phyloP scores from a whole-genome alignment of 2,329 filamentous ascomycete species.

The Stemphylium vesicarium region DNA sequence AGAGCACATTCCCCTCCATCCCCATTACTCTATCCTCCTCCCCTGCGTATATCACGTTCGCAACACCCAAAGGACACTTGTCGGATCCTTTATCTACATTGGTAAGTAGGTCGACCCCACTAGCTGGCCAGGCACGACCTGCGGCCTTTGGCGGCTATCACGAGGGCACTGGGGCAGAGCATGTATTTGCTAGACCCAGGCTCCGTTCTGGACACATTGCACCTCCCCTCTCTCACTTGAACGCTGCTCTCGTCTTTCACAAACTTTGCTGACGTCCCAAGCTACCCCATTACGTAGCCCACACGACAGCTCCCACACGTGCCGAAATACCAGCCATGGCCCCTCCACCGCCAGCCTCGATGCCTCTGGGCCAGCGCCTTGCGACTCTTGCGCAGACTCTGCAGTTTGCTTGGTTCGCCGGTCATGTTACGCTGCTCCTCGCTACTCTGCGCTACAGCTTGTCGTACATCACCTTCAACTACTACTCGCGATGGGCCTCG shows the following conservation, averaged over 20 bases:
- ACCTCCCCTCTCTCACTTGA: conserved; percentile 27
- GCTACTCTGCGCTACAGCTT: conserved; percentile 82
- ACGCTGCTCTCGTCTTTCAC: conserved; percentile 10
- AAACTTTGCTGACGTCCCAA: conserved; percentile 35
- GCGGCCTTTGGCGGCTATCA: conserved; percentile 23
- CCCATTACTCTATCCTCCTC: conserved; percentile 9
- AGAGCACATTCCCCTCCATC: conserved; percentile 1
- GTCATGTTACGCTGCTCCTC: conserved; percentile 85
- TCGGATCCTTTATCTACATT: conserved; percentile 23
- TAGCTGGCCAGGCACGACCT: conserved; percentile 30
- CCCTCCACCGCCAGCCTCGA: conserved; percentile 72
- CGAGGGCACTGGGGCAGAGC: conserved; percentile 17
- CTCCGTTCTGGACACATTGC: conserved; percentile 47
- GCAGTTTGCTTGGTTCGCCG: conserved; percentile 77
- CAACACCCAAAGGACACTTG: neutral
- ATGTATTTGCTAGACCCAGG: conserved; percentile 28
- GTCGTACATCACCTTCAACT: conserved; percentile 90
- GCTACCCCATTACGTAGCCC: conserved; percentile 27
- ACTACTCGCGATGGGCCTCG: conserved; percentile 74
- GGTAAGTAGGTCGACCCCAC: conserved; percentile 42
- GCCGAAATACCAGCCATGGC: conserved; percentile 61
- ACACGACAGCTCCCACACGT: conserved; percentile 34
- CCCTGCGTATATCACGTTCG: conserved; percentile 1
- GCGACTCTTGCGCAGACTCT: conserved; percentile 83
- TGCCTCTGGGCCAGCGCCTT: conserved; percentile 77